Base-by-base conservation (phyloP, 2,329 filamentous ascomycete species). In the Colletotrichum godetiae region DNA sequence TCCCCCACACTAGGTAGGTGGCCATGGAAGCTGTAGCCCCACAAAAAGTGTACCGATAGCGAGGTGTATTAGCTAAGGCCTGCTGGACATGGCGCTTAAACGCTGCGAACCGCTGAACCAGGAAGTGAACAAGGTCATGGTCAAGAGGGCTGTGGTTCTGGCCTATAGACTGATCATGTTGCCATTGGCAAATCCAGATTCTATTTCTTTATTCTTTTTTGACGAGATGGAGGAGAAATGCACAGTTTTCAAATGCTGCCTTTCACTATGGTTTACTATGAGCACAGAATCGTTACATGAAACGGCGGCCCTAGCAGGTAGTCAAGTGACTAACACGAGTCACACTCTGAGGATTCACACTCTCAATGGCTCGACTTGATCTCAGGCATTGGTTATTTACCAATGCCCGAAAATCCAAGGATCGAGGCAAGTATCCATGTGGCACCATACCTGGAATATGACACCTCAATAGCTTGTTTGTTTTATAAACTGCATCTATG, bases 1-100 rank as follows among this genome's bases (percentile, higher is more conserved):
- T 70, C 67, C 71, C 71, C 71, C 71, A 73, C 71, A 73, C 71
- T 69, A 49, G 42, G 42, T 64, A 49, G 42, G 42, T 49, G 52
- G 59, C 29, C 59, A 31, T 46, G 27, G 24, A 31, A 60, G 46
- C 37, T 46, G 27, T n/a, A 31, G 67, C 55, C 42, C 71, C 71
- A 73, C 71, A 65, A 49, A 52, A 61, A 62, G 15, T 29, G 24
- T 35, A 19, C 55, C 49, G 71, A 73, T 71, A 73, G 35, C 49
- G 61, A 62, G 65, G 57, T 61, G 56, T 24, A 52, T 53, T 55
- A 24, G 31, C 53, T 59, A 63, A 29, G 31, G 37, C n/a, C 49
- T 24, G 56, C n/a, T n/a, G 11, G 2, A 27, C 27, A 27, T 27
- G 27, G 60, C 22, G 31, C 49, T 42, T 55, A 29, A 55, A 49